These are phyloP conservation scores for Botrytis fragariae DNA, from an alignment of 2,329 filamentous ascomycete species.

Conservation along the genomic window DNA sequence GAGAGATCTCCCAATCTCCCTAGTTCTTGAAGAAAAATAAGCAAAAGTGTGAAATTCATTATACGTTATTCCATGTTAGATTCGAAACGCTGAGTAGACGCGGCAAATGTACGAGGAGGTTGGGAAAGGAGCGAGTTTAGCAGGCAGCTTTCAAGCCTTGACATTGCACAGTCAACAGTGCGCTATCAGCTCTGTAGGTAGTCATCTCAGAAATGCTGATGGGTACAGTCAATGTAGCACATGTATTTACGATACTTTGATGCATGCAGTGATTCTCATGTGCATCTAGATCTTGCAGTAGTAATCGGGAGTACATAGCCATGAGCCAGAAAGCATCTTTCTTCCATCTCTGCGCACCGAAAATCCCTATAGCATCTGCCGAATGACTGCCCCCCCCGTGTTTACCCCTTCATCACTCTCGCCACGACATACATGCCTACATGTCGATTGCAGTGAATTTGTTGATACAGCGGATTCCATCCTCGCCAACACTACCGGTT, in stretches of 20 bases:
- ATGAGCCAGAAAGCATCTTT: neutral
- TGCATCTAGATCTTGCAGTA: slow-evolving; percentile 9
- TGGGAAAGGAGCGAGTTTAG: slow-evolving; percentile 1
- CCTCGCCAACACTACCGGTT: neutral
- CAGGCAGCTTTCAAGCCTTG: slow-evolving; percentile 2
- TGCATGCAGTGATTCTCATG: slow-evolving; percentile 7
- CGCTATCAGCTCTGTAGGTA: slow-evolving; percentile 1
- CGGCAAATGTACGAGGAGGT: slow-evolving; percentile 7
- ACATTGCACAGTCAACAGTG: neutral
- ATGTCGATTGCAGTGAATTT: neutral
- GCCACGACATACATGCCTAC: neutral
- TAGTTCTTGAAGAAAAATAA: neutral
- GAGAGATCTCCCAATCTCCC: neutral
- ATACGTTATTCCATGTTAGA: neutral
- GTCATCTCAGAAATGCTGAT: neutral
- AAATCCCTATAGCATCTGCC: neutral
- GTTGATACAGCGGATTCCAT: neutral
- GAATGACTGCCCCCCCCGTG: neutral
- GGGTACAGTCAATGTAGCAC: neutral
- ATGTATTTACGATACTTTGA: neutral
- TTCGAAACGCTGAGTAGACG: slow-evolving; percentile 1
- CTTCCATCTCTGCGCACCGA: neutral
- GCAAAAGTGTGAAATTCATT: neutral
- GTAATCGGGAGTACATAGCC: neutral
- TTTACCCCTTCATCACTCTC: neutral